Evolutionary conservation across 192 early-diverging fungal species (phyloP), one percentile per base, ranked within the genome.

Genomic region (Backusella sp.): DNA sequence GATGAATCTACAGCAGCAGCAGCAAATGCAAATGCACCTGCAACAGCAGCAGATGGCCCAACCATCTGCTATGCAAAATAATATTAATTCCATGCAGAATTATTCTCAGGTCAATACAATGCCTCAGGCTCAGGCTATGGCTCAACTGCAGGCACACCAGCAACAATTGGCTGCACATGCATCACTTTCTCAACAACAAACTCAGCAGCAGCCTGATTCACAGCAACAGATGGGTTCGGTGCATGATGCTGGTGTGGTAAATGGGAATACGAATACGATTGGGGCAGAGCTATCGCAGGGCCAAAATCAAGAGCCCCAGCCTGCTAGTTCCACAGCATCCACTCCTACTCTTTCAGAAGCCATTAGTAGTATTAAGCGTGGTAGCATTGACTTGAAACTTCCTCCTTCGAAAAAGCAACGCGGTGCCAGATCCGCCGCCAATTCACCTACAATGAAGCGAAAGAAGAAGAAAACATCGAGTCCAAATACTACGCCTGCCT

Each of bases 321-420:
- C 67, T 26, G 23, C 56, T 28, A 62, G 23, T 23, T 68, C 67
- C 6, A 68, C 44, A 7, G 70, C 70, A 14, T 68, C 37, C 14
- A 70, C 44, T 7, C 21, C 77, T 19, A 67, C 73, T 4, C 23
- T 46, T 14, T 46, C 72, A 23, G 35, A 77, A 4, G 21, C 30
- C 11, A 68, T 69, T 3, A 65, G 42, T 15, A 53, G 66, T 44
- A 66, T 77, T 1, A 81, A 81, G 34, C 80, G 76, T 70, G 72
- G 30, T 7, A 81, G 73, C 52, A 77, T 81, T 26, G 80, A 81
- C 66, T 28, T 81, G n/a, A 81, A 81, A 23, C 68, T 81, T 26
- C 80, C 80, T 19, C 34, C 72, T 4, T 41, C 65, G 4, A 81
- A 81, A 46, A 77, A 77, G 46, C 80, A 77, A 42, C 67, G 73